Base-by-base conservation (phyloP, 345 rosid species). In the Dimocarpus longan region DNA sequence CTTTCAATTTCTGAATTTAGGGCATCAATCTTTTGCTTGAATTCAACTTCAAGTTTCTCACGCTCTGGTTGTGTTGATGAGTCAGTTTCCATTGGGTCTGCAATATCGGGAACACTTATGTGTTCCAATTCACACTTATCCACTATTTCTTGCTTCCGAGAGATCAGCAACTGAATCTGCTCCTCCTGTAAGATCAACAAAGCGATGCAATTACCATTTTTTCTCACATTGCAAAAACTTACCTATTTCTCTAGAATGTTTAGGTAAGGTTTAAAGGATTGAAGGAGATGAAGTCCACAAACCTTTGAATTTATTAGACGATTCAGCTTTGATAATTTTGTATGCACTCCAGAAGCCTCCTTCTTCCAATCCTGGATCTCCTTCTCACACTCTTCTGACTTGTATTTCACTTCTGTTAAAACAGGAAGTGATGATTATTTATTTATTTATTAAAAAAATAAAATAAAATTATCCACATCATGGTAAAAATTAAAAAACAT, bases 341-440 rank as follows among this genome's bases (percentile, higher is more conserved):
- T 96, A 66, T 94, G 82, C 71, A 95, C 93, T 65, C 84, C 90
- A 77, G 98, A 96, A 82, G 90, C 90, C 84, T 88, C 86, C 86
- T 94, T 96, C 87, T 89, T 92, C 98, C 93, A 91, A 64, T 96
- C 92, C 82, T 89, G 92, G 78, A 94, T 88, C 82, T 94, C 93
- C 87, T 93, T 94, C 71, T 94, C 98, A 82, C 94, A 91, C 77
- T 87, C 97, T 70, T 96, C 98, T 16, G 92, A 87, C 87, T 96
- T 93, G 76, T 87, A 88, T 83, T 93, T 96, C 97, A 91, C 90
- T 83, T 87, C 99, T 96, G 80, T 85, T 57, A 72, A 70, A 67
- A 64, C 71, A 82, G 54, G 18, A 82, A 43, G 70, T 63, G 68
- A 74, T 70, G 75, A 69, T 68, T 40, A 40, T 70, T 74, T 5